Evolutionary conservation across 129 eudicot species (phyloP).

Genomic region (Ambrosia artemisiifolia): DNA sequence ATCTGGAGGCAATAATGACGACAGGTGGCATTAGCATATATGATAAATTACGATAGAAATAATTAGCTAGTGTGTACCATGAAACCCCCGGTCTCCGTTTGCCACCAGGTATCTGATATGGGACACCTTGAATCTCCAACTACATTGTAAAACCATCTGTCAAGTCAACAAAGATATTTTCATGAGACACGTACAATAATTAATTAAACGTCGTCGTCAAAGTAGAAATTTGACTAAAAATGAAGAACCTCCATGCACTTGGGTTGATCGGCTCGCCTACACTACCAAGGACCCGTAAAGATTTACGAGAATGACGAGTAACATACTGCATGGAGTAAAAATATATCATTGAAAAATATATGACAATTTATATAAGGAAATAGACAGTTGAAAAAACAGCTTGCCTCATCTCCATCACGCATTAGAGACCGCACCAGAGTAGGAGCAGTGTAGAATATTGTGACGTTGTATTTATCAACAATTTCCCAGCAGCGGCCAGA

Average conservation of each 20-base stretch:
- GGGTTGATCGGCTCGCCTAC: slow-evolving; percentile 99
- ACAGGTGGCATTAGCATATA: slow-evolving; percentile 5
- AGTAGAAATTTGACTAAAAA: neutral
- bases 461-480: slow-evolving; percentile 94
- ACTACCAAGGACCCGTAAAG: slow-evolving; percentile 95
- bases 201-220: neutral
- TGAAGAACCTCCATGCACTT: slow-evolving; percentile 95
- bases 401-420: slow-evolving; percentile 94
- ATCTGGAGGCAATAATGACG: slow-evolving; percentile 48
- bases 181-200: neutral
- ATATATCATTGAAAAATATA: neutral
- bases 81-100: slow-evolving; percentile 98
- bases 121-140: slow-evolving; percentile 98
- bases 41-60: neutral
- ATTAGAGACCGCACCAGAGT: slow-evolving; percentile 96
- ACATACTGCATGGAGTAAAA: slow-evolving; percentile 52
- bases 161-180: slow-evolving; percentile 7
- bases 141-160: slow-evolving; percentile 91
- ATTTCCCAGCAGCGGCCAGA: slow-evolving; percentile 98
- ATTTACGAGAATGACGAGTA: slow-evolving; percentile 90
- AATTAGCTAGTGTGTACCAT: slow-evolving; percentile 49
- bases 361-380: neutral
- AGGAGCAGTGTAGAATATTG: slow-evolving; percentile 95
- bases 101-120: slow-evolving; percentile 99
- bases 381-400: slow-evolving; percentile 17